A percentile compares a stretch with the other conserved stretches of the same genome.
Conservation (phyloP, 345 rosid species). For the Rhizophora apiculata region DNA sequence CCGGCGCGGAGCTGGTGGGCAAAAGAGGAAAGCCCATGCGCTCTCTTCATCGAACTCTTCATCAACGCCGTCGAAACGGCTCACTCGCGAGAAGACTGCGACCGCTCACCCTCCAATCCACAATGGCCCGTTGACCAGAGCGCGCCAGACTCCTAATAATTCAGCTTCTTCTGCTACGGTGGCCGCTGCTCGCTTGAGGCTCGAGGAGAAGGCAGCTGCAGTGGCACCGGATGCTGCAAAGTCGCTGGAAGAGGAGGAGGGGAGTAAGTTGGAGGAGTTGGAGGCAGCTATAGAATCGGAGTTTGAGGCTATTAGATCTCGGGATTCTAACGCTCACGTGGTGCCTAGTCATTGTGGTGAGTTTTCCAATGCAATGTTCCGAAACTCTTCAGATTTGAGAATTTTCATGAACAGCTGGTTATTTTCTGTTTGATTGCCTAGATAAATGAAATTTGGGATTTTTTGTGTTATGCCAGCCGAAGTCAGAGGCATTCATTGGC, state of each 20-base stretch:
- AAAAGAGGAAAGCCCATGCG: slow-evolving; percentile 66
- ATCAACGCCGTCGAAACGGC: slow-evolving; percentile 64
- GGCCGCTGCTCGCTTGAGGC: slow-evolving; percentile 26
- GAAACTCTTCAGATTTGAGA: not conserved
- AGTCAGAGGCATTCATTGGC: too few relatives aligned
- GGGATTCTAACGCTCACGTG: slow-evolving; percentile 59
- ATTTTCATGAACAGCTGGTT: too few relatives aligned
- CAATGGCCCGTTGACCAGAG: slow-evolving; percentile 91
- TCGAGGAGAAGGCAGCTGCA: slow-evolving; percentile 23
- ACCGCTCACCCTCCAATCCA: slow-evolving; percentile 59
- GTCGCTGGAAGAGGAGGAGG: slow-evolving; percentile 34
- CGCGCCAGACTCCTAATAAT: slow-evolving; percentile 70
- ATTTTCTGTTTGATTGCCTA: not conserved
- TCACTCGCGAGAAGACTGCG: slow-evolving; percentile 74
- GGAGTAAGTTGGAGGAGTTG: slow-evolving; percentile 70
- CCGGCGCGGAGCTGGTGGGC: slow-evolving; percentile 70
- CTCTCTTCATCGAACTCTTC: slow-evolving; percentile 43
- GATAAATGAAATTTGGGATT: too few relatives aligned
- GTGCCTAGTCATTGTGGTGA: slow-evolving; percentile 94
- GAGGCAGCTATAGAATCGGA: slow-evolving; percentile 78
- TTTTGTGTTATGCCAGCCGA: too few relatives aligned
- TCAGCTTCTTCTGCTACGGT: slow-evolving; percentile 19
- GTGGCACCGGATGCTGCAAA: slow-evolving; percentile 19
- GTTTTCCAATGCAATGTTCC: slow-evolving; percentile 15
- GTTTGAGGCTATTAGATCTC: slow-evolving; percentile 78